Conservation (phyloP, 1,139 yeast species). For the Pichia sp. region DNA sequence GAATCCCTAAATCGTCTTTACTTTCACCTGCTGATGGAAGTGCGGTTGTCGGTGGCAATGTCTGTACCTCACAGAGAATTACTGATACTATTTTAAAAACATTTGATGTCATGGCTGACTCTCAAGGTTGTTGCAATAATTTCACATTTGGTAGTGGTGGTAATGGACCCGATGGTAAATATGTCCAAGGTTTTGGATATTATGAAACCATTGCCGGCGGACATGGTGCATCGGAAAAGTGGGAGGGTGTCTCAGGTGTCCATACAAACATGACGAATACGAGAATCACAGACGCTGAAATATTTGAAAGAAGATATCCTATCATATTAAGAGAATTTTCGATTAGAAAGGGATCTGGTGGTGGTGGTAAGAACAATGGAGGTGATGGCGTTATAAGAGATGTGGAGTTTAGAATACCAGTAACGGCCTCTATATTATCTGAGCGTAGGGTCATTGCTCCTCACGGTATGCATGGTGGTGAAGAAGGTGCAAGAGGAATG, state of each 20-base stretch:
- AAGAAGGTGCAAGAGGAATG: slow-evolving; percentile 38
- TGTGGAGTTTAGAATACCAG: slow-evolving; percentile 34
- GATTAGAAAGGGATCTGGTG: slow-evolving; percentile 31
- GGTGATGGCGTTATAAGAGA: slow-evolving; percentile 38
- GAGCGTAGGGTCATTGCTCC: slow-evolving; percentile 37
- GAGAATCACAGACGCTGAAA: slow-evolving; percentile 37
- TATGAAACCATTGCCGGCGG: slow-evolving; percentile 49
- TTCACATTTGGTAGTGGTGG: slow-evolving; percentile 45
- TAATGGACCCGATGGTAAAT: slow-evolving; percentile 27
- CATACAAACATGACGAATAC: slow-evolving; percentile 46
- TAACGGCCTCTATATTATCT: slow-evolving; percentile 35
- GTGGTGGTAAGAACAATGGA: slow-evolving; percentile 32
- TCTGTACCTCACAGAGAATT: slow-evolving; percentile 44
- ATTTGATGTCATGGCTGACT: slow-evolving; percentile 41
- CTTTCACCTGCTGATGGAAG: slow-evolving; percentile 41
- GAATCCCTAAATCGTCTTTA: slow-evolving; percentile 37
- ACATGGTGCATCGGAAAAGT: slow-evolving; percentile 39
- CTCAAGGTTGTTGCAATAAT: slow-evolving; percentile 44
- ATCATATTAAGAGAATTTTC: slow-evolving; percentile 34
- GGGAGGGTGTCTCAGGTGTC: slow-evolving; percentile 39
- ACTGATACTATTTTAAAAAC: slow-evolving; percentile 41
- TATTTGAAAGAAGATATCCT: slow-evolving; percentile 38
- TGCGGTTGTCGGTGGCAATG: slow-evolving; percentile 48
- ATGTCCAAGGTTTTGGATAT: slow-evolving; percentile 42
- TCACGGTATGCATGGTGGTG: slow-evolving; percentile 37